phyloP scores from a whole-genome alignment of 2,329 filamentous ascomycete genomes.

The Bipolaris cookei region DNA sequence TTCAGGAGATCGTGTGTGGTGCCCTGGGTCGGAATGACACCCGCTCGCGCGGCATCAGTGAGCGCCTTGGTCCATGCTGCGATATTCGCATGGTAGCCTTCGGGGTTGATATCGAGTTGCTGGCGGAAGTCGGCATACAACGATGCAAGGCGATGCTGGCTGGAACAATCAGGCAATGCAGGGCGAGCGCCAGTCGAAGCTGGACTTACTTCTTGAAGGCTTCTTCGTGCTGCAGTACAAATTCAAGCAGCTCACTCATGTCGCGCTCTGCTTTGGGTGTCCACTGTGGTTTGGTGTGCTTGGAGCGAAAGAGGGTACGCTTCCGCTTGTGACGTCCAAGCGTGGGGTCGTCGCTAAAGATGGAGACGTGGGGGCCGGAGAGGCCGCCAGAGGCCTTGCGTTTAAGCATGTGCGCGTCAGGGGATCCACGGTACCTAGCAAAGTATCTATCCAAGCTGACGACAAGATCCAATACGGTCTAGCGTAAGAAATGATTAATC shows the following conservation, averaged over 20 bases:
- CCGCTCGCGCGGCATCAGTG: conserved; percentile 69
- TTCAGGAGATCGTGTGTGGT: conserved; percentile 56
- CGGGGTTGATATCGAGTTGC: conserved; percentile 78
- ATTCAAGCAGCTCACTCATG: conserved; percentile 74
- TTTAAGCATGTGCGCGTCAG: conserved; percentile 30
- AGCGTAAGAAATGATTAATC: conserved; percentile 8
- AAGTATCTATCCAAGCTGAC: conserved; percentile 3
- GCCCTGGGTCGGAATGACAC: conserved; percentile 58
- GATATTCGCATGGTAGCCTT: conserved; percentile 82
- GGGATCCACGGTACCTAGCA: not conserved
- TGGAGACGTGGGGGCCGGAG: conserved; percentile 29
- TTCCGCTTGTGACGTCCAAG: conserved; percentile 27
- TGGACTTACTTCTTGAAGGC: conserved; percentile 52
- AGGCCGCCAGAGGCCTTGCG: conserved; percentile 29
- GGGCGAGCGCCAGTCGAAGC: not conserved
- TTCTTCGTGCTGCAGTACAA: conserved; percentile 58
- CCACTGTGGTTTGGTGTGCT: conserved; percentile 28
- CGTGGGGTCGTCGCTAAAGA: conserved; percentile 30
- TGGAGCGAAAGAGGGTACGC: conserved; percentile 30
- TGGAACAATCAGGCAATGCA: conserved; percentile 25
- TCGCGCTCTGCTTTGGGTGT: conserved; percentile 31
- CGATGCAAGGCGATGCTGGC: conserved; percentile 77
- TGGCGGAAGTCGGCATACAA: conserved; percentile 86
- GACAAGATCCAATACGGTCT: conserved; percentile 6
- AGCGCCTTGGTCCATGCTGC: conserved; percentile 79